phyloP scores from a whole-genome alignment of 352 stramenopile genomes.

The Phytophthora crassamura region DNA sequence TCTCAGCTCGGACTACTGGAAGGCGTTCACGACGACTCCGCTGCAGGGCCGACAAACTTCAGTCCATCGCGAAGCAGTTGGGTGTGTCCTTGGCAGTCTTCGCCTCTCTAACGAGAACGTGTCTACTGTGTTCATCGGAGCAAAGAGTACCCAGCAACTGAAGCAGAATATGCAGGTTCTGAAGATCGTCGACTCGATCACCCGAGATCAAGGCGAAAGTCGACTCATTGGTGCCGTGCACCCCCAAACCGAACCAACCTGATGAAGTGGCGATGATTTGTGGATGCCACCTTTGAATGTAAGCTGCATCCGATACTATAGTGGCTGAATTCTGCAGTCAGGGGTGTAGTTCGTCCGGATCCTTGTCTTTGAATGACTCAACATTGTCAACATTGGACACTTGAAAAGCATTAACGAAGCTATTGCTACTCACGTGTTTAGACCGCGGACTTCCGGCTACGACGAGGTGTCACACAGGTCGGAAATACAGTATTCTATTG shows the following conservation, averaged over 20 bases:
- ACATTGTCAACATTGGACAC: too few species aligned
- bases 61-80: conserved; percentile 47
- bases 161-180: conserved; percentile 66
- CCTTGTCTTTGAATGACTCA: too few species aligned
- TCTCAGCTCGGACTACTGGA: conserved; percentile 5
- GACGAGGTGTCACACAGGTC: too few species aligned
- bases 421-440: too few species aligned
- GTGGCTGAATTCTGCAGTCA: too few species aligned
- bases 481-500: too few species aligned
- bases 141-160: conserved; percentile 48
- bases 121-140: conserved; percentile 62
- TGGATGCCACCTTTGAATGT: conserved; percentile 1
- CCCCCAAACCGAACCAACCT: conserved; percentile 1
- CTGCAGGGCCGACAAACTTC: conserved; percentile 37
- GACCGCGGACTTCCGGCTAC: too few species aligned
- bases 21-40: conserved; percentile 15
- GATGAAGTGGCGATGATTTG: conserved; percentile 8
- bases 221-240: conserved; percentile 36
- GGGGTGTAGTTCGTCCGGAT: too few species aligned
- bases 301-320: too few species aligned
- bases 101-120: conserved; percentile 55
- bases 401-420: too few species aligned
- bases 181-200: conserved; percentile 43
- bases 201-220: conserved; percentile 58
- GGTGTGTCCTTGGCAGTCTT: conserved; percentile 49